phyloP scores from a whole-genome alignment of 2,329 filamentous ascomycete species.

The Dothidotthia symphoricarpi region DNA sequence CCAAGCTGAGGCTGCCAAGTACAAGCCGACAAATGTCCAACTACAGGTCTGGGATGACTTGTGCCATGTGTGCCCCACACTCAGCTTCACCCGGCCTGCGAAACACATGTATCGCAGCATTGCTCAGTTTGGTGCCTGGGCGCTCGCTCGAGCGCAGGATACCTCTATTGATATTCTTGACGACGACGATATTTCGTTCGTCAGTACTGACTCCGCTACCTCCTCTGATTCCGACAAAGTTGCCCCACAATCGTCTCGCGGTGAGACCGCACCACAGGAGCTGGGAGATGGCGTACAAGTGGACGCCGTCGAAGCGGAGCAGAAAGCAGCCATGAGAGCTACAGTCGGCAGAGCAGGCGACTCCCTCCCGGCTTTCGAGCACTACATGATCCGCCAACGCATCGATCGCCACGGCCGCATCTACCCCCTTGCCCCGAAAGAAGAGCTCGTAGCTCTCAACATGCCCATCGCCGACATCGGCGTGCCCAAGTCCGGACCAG shows the following conservation, averaged over 20 bases:
- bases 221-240: slow-evolving; percentile 16
- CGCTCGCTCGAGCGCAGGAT: slow-evolving; percentile 77
- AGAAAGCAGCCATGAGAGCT: not conserved
- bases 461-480: slow-evolving; percentile 67
- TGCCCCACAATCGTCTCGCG: slow-evolving; percentile 19
- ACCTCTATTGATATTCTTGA: slow-evolving; percentile 76
- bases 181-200: slow-evolving; percentile 73
- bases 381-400: slow-evolving; percentile 89
- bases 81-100: slow-evolving; percentile 94
- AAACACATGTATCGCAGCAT: slow-evolving; percentile 95
- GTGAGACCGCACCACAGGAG: slow-evolving; percentile 24
- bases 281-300: slow-evolving; percentile 20
- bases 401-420: slow-evolving; percentile 77
- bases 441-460: slow-evolving; percentile 65
- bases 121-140: slow-evolving; percentile 92
- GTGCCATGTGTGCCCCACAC: slow-evolving; percentile 85
- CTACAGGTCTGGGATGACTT: slow-evolving; percentile 95
- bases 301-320: slow-evolving; percentile 9
- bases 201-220: slow-evolving; percentile 56
- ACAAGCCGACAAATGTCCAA: slow-evolving; percentile 84
- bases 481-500: slow-evolving; percentile 73
- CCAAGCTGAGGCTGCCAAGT: slow-evolving; percentile 65
- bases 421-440: slow-evolving; percentile 62
- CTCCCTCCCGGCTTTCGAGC: slow-evolving; percentile 71
- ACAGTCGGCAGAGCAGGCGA: slow-evolving; percentile 83